Conservation (phyloP, 139 green algal genomes). For the Tetradesmus lagerheimii region DNA sequence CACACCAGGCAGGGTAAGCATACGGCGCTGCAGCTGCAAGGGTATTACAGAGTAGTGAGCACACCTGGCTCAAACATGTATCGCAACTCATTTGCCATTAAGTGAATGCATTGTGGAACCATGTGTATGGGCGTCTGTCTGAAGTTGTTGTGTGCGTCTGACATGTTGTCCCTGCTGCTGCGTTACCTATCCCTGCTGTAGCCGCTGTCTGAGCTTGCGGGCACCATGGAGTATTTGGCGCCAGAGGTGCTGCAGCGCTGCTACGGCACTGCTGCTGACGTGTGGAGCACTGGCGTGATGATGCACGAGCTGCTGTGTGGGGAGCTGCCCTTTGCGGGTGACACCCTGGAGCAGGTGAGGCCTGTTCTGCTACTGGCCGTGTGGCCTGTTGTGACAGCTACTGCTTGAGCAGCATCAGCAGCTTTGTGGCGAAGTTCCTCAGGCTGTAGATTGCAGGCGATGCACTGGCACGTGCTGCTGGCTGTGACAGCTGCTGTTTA, state of each 20-base stretch:
- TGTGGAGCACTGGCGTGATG: slow-evolving; percentile 33
- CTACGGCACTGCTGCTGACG: slow-evolving; percentile 31
- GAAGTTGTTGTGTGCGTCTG: neutral
- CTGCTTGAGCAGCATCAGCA: neutral
- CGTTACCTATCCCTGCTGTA: neutral
- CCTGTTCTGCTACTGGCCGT: neutral
- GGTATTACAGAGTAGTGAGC: too few species aligned
- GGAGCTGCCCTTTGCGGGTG: neutral
- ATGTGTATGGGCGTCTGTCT: too few species aligned
- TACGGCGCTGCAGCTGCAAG: too few species aligned
- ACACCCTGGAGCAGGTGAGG: slow-evolving; percentile 9
- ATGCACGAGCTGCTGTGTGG: slow-evolving; percentile 26
- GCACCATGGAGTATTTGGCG: slow-evolving; percentile 42
- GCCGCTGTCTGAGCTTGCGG: slow-evolving; percentile 15
- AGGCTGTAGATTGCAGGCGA: too few species aligned
- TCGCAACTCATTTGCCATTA: too few species aligned
- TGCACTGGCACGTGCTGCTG: neutral
- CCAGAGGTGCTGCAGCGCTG: slow-evolving; percentile 37
- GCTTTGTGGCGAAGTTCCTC: too few species aligned
- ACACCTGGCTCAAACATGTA: too few species aligned
- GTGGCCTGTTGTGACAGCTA: neutral
- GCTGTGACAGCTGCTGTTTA: neutral
- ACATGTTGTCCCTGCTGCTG: neutral
- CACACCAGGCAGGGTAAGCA: slow-evolving; percentile 53
- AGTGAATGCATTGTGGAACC: too few species aligned